Evolutionary conservation across 208 protist species (phyloP).

Genomic region (Novymonas esmeraldas): DNA sequence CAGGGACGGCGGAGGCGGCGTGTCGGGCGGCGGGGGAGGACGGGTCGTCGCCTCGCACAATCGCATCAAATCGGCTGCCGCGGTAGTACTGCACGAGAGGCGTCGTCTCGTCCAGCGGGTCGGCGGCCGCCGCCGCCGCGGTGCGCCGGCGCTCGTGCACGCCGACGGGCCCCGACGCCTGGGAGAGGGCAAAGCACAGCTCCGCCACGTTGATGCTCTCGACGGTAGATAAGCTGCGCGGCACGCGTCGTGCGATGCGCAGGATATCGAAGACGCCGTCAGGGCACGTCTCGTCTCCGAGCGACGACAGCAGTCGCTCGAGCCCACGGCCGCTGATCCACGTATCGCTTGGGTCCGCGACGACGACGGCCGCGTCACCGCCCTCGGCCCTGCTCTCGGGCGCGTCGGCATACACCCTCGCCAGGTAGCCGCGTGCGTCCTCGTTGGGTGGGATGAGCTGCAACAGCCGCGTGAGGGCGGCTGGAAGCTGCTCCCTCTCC

Average conservation of each 20-base stretch:
- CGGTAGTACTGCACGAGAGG: constrained; percentile 84
- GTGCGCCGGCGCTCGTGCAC: constrained; percentile 73
- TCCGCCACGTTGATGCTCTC: constrained; percentile 71
- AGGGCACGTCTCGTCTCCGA: constrained; percentile 56
- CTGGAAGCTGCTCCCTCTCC: constrained; percentile 61
- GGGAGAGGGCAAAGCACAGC: constrained; percentile 85
- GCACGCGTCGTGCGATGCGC: constrained; percentile 69
- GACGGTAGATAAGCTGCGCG: constrained; percentile 76
- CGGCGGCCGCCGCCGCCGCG: constrained; percentile 32
- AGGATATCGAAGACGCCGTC: constrained; percentile 60
- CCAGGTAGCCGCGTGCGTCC: constrained; percentile 56
- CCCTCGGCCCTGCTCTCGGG: not conserved
- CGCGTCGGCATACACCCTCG: constrained; percentile 25
- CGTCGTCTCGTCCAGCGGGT: constrained; percentile 53
- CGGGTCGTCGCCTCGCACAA: constrained; percentile 47
- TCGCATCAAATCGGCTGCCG: constrained; percentile 58
- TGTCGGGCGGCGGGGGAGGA: constrained; percentile 32
- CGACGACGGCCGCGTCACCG: not conserved
- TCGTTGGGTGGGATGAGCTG: constrained; percentile 38
- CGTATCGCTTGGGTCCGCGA: constrained; percentile 19
- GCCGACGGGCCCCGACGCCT: constrained; percentile 57
- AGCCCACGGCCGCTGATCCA: constrained; percentile 61
- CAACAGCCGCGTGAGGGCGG: constrained; percentile 52
- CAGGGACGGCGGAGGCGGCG: not conserved
- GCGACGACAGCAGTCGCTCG: constrained; percentile 45